phyloP scores from a whole-genome alignment of 2,329 filamentous ascomycete genomes.

The Trichoderma simmonsii region DNA sequence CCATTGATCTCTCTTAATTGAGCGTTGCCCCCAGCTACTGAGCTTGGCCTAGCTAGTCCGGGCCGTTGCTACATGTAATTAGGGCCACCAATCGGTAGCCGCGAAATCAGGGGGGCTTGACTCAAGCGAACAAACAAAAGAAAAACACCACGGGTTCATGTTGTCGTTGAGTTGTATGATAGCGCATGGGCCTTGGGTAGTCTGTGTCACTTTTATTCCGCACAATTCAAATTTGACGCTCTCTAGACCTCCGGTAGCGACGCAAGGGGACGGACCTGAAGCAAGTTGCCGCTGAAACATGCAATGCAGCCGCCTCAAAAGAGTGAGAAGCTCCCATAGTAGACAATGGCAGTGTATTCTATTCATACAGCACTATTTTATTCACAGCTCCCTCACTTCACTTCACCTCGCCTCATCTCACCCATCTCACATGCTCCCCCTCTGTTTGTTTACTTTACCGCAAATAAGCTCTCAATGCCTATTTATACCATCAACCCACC shows the following conservation, averaged over 20 bases:
- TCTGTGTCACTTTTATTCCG: neutral
- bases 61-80: neutral
- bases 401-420: neutral
- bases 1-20: neutral
- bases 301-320: neutral
- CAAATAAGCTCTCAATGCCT: neutral
- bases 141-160: neutral
- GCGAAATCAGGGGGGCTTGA: neutral
- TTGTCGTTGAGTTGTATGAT: neutral
- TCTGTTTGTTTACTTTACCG: neutral
- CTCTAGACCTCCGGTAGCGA: neutral
- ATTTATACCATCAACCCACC: slow-evolving; percentile 6
- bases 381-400: neutral
- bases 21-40: slow-evolving; percentile 1
- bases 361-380: neutral
- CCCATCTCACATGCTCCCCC: neutral
- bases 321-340: neutral
- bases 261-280: neutral
- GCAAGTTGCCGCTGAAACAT: neutral
- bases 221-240: neutral
- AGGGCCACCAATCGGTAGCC: slow-evolving; percentile 11
- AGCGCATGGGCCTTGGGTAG: neutral
- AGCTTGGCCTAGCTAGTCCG: neutral
- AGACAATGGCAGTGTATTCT: neutral
- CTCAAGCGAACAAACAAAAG: neutral